A percentile compares a stretch with the other conserved stretches of the same genome.
phyloP scores from a whole-genome alignment of 805 yeast species.

The Kodamaea hsintzibuensis region DNA sequence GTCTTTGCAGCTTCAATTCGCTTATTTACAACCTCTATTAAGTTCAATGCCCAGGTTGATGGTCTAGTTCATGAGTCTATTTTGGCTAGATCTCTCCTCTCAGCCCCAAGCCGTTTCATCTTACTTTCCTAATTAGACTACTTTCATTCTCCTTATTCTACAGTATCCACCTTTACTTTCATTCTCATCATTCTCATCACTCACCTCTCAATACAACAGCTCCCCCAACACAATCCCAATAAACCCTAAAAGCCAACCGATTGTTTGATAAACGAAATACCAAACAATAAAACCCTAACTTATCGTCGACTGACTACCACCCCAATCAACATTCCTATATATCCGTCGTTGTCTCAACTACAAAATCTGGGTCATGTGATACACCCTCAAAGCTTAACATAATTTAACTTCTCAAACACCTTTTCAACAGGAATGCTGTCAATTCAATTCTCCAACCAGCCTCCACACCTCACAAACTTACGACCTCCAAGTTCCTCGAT shows the following conservation, averaged over 20 bases:
- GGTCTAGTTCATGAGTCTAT: no score
- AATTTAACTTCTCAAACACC: background rate
- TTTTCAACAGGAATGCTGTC: background rate
- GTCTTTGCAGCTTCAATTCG: no score
- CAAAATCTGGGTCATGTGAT: background rate
- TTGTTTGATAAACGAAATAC: background rate
- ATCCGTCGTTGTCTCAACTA: background rate
- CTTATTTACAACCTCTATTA: no score
- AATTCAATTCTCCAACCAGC: background rate
- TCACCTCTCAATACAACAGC: background rate
- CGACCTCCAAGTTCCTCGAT: background rate
- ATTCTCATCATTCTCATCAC: background rate
- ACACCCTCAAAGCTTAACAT: background rate
- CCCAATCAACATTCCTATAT: background rate
- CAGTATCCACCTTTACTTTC: no score
- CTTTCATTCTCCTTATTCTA: no score
- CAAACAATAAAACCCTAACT: background rate
- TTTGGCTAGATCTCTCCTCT: no score
- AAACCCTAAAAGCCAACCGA: no score
- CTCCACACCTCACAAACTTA: background rate
- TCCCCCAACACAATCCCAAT: background rate
- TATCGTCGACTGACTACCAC: background rate
- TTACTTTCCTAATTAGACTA: no score
- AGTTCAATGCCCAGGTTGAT: no score
- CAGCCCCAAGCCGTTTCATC: no score